Evolutionary conservation across 2,329 filamentous ascomycete species (phyloP).

Genomic region (Sordariomycetes sp.): DNA sequence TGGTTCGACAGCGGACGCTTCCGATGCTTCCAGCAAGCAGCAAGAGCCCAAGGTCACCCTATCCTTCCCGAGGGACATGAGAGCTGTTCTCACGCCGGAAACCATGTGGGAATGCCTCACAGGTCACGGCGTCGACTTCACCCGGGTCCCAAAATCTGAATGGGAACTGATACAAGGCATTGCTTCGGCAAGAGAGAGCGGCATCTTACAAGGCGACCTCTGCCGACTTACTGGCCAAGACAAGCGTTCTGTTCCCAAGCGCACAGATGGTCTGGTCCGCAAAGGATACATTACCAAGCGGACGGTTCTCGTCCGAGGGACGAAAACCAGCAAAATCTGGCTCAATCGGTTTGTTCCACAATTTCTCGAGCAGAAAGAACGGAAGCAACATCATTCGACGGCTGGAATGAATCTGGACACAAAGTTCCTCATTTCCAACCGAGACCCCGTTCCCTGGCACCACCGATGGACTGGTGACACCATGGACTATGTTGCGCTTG

Average conservation of each 20-base stretch:
- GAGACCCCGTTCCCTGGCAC: slow-evolving; percentile 47
- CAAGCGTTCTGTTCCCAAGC: slow-evolving; percentile 53
- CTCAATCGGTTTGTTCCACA: slow-evolving; percentile 44
- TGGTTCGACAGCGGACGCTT: too few species aligned
- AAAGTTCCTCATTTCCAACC: slow-evolving; percentile 29
- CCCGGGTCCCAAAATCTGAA: slow-evolving; percentile 47
- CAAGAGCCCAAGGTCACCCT: neutral
- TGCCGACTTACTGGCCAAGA: slow-evolving; percentile 50
- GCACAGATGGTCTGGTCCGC: slow-evolving; percentile 47
- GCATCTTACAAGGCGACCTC: slow-evolving; percentile 53
- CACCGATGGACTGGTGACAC: slow-evolving; percentile 46
- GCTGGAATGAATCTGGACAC: slow-evolving; percentile 9
- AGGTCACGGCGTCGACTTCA: slow-evolving; percentile 49
- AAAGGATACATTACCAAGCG: slow-evolving; percentile 57
- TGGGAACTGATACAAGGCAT: slow-evolving; percentile 51
- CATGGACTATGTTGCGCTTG: slow-evolving; percentile 49
- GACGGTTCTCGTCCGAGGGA: slow-evolving; percentile 46
- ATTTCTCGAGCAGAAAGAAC: slow-evolving; percentile 9
- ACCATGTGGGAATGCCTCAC: slow-evolving; percentile 51
- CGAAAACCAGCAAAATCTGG: slow-evolving; percentile 56
- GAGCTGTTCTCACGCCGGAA: slow-evolving; percentile 42
- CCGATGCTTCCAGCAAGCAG: too few species aligned
- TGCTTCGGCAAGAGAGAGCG: slow-evolving; percentile 40
- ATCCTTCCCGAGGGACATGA: slow-evolving; percentile 5
- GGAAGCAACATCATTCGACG: too few species aligned